Evolutionary conservation across 768 basidiomycete genomes (phyloP), one percentile per base, ranked within the genome.

Genomic region (Macrolepiota fuliginosa): DNA sequence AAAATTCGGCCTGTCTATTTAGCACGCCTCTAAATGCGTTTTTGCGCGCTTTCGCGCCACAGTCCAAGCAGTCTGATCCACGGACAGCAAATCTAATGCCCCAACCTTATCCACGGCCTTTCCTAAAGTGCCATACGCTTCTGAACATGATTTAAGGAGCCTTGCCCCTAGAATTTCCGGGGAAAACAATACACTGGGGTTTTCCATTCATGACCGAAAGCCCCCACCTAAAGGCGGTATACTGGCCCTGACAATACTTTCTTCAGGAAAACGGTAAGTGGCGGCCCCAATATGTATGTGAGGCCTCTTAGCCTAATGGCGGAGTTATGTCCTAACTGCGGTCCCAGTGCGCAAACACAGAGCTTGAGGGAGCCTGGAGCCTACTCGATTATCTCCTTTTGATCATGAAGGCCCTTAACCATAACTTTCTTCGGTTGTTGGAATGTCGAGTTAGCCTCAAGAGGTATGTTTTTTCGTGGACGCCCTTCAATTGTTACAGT

Each of bases 241-340:
- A 37, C 37, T 35, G 24, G 37, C 53, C 37, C 53, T 39, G 53
- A 37, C 13, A 22, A 37, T 13, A 39, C 19, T 54, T 13, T 29
- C 53, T 15, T 29, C 32, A 17, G 35, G 27, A 22, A 17, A 35
- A 19, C 17, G 2, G 35, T 15, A 2, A 10, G 22, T 54, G 53
- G 36, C 32, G 29, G 27, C 32, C n/a, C n/a, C n/a, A n/a, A n/a
- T n/a, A n/a, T n/a, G n/a, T n/a, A n/a, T 32, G 15, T 36, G 36
- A 32, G 52, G 52, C 19, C 19, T 29, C 53, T 35, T 13, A 11
- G 24, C 10, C 35, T 13, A 45, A 54, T 46, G 59, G 51, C 59
- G 59, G 59, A 61, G 52, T 45, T 61, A 53, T 25, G 4, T 54
- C 51, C 35, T 53, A 61, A 54, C 27, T 45, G 59, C 59, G 59